These are phyloP conservation scores for Casuarina glauca DNA, from an alignment of 306 rosid species.

Conservation along the genomic window DNA sequence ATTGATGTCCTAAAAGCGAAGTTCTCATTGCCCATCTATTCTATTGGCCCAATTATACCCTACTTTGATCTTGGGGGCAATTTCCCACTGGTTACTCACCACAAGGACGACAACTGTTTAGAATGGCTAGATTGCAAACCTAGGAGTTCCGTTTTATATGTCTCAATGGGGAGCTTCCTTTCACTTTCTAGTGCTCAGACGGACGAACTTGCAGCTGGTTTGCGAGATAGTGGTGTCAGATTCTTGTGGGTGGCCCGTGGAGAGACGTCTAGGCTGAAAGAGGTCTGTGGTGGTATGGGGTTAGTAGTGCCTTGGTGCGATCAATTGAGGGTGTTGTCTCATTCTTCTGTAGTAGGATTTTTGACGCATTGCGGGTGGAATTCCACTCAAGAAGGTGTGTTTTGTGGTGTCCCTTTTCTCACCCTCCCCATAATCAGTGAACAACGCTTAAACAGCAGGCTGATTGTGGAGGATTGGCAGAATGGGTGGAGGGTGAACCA, in stretches of 20 bases:
- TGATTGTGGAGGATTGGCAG: conserved; percentile 50
- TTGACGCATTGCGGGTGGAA: conserved; percentile 59
- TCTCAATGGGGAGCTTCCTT: conserved; percentile 44
- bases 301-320: conserved; percentile 47
- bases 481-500: conserved; percentile 42
- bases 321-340: conserved; percentile 49
- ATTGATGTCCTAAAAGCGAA: conserved; percentile 21
- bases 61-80: conserved; percentile 15
- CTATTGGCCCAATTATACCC: conserved; percentile 44
- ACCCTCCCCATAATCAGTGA: conserved; percentile 38
- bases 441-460: conserved; percentile 40
- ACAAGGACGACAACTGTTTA: conserved; percentile 7
- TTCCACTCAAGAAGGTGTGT: conserved; percentile 45
- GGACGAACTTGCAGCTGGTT: conserved; percentile 39
- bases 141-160: conserved; percentile 36
- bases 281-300: conserved; percentile 24
- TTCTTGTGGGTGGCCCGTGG: conserved; percentile 43
- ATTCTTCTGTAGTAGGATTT: conserved; percentile 39
- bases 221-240: conserved; percentile 34
- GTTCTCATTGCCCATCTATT: conserved; percentile 30
- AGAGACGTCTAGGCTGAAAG: conserved; percentile 18
- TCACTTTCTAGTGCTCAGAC: conserved; percentile 38
- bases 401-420: conserved; percentile 42
- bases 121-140: conserved; percentile 48
- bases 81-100: background rate